Conservation (phyloP, 2,329 filamentous ascomycete genomes). For the Chaetomium olivaceum region DNA sequence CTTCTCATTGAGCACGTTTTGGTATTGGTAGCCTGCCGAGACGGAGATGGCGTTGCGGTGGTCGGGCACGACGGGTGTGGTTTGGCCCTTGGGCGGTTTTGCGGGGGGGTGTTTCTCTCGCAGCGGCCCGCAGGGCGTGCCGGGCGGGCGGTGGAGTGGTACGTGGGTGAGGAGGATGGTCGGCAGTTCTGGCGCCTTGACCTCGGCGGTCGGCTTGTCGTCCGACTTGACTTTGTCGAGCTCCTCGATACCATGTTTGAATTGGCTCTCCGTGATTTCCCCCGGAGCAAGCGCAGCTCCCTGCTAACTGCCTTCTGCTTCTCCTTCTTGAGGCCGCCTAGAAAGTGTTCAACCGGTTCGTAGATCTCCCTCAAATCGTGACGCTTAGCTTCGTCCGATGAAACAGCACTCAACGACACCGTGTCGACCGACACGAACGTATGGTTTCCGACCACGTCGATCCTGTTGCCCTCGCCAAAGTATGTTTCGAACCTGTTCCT, state of each 20-base stretch:
- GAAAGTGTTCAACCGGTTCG: constrained; percentile 72
- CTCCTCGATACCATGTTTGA: constrained; percentile 62
- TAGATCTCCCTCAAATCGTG: constrained; percentile 66
- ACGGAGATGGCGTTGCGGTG: constrained; percentile 78
- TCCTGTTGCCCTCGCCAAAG: constrained; percentile 87
- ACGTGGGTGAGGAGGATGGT: constrained; percentile 90
- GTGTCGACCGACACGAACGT: constrained; percentile 91
- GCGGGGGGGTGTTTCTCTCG: constrained; percentile 81
- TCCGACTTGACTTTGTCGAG: constrained; percentile 50
- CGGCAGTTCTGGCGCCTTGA: constrained; percentile 65
- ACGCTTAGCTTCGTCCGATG: constrained; percentile 52
- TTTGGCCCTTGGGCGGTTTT: constrained; percentile 60
- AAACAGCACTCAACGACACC: constrained; percentile 77
- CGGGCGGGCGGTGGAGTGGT: constrained; percentile 77
- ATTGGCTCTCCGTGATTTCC: constrained; percentile 54
- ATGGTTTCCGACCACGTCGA: constrained; percentile 92
- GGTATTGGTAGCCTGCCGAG: constrained; percentile 85
- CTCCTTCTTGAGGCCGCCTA: constrained; percentile 63
- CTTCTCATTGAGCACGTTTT: constrained; percentile 80
- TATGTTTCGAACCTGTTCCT: constrained; percentile 81
- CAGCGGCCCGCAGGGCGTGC: constrained; percentile 82
- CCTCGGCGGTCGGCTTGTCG: constrained; percentile 42
- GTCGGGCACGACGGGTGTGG: constrained; percentile 57
- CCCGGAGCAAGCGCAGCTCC: constrained; percentile 66
- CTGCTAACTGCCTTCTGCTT: constrained; percentile 69